A percentile compares a stretch with the other conserved stretches of the same genome.
These are phyloP conservation scores for Backusella mclennaniae DNA, from an alignment of 192 early-diverging fungal genomes.

Conservation along the genomic window DNA sequence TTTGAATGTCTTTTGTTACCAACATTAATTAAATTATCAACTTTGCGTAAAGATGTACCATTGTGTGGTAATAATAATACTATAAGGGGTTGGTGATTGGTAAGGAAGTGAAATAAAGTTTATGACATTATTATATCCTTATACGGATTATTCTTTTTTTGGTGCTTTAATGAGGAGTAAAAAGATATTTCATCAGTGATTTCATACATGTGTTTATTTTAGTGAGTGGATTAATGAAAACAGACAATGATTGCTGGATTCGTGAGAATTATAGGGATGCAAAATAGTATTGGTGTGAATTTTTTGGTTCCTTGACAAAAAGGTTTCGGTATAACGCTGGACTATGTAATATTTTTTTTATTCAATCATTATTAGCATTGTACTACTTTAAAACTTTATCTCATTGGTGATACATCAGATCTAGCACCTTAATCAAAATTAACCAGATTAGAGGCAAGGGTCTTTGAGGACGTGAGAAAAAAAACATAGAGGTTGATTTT, in stretches of 20 bases:
- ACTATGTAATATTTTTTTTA: not conserved
- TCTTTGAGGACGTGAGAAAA: not conserved
- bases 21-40: not conserved
- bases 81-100: not conserved
- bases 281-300: not conserved
- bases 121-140: not conserved
- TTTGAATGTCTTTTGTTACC: not conserved
- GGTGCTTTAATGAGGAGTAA: not conserved
- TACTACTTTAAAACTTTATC: slow-evolving; percentile 1
- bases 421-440: not conserved
- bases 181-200: not conserved
- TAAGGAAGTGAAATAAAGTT: not conserved
- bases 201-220: not conserved
- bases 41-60: not conserved
- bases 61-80: not conserved
- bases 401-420: slow-evolving; percentile 5
- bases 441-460: not conserved
- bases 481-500: not conserved
- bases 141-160: not conserved
- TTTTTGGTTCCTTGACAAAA: not conserved
- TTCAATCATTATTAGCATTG: not conserved
- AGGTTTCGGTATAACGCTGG: not conserved
- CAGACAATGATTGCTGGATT: not conserved
- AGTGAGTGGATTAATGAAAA: not conserved
- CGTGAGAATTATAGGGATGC: not conserved